Evolutionary conservation across 2,329 filamentous ascomycete genomes (phyloP), one percentile per base, ranked within the genome.

Genomic region (Bimuria novae-zelandiae): DNA sequence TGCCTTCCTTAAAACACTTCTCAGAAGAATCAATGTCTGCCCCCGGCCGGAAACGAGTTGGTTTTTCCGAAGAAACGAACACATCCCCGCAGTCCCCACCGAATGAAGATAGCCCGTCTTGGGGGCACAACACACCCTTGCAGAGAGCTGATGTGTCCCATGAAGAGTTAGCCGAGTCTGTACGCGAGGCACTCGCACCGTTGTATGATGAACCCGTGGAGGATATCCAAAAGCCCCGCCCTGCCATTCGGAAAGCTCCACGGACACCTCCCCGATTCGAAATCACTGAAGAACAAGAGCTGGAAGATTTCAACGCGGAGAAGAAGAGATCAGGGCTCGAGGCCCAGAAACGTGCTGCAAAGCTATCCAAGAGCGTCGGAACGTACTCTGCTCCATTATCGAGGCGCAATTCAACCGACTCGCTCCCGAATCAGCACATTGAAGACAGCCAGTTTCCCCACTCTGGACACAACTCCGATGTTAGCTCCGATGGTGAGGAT

Each of bases 301-400:
- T 64, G 14, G 68, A 72, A 36, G 67, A 74, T 7, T 71, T 73
- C 25, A 64, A 68, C 40, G 66, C 68, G 23, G 62, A 65, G 19
- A 74, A 73, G 51, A 63, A 64, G 43, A 60, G 65, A 23, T 74
- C 72, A 14, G 70, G 69, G 3, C 61, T 71, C 21, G 70, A 60
- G 22, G 72, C 72, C 8, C 69, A 70, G 35, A 61, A 68, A 39
- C 66, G 71, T 23, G 72, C 72, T 12, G 64, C 65, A 35, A 65
- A 65, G 48, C 54, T 75, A 6, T 71, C 72, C 11, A 68, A 64
- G 50, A 68, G 63, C 6, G 66, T 75, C 25, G 72, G 71, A 4
- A 72, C 70, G 4, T 70, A 69, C 49, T 72, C 70, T 12, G 67
- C 69, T 10, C 68, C 71, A 41, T 56, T 59, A 11, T 73, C 71